phyloP scores from a whole-genome alignment of 2,329 filamentous ascomycete species.

The Colletotrichum brevisporum region DNA sequence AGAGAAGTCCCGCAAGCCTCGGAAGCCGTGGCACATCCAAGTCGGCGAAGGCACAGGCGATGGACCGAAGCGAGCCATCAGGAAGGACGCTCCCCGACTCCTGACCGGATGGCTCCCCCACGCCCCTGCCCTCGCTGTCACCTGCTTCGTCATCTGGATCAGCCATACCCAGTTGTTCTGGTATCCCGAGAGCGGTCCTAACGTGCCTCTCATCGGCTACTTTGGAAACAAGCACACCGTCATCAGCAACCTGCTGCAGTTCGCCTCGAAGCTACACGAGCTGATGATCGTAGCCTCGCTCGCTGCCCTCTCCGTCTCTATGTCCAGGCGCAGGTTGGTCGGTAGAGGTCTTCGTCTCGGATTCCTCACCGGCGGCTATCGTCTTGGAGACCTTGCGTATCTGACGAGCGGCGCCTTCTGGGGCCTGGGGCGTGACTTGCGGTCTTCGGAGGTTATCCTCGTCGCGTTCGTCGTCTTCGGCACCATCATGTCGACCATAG shows the following conservation, averaged over 20 bases:
- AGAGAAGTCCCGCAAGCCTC: constrained; percentile 9
- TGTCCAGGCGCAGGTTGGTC: constrained; percentile 7
- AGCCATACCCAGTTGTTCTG: constrained; percentile 22
- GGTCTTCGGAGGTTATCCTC: neutral
- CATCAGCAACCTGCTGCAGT: constrained; percentile 25
- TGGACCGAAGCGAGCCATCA: constrained; percentile 18
- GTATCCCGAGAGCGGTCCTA: constrained; percentile 16
- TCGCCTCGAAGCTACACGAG: constrained; percentile 25
- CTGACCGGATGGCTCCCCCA: constrained; percentile 10
- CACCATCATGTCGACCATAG: constrained; percentile 25
- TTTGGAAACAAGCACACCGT: constrained; percentile 19
- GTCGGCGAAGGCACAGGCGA: constrained; percentile 1
- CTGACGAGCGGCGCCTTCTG: constrained; percentile 9
- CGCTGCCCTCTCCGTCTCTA: constrained; percentile 13
- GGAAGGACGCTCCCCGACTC: neutral
- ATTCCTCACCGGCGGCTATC: constrained; percentile 27
- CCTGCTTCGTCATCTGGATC: constrained; percentile 21
- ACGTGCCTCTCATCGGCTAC: constrained; percentile 7
- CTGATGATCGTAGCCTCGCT: constrained; percentile 22
- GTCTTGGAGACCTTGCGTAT: constrained; percentile 21
- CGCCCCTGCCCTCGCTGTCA: constrained; percentile 15
- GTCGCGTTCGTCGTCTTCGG: constrained; percentile 15
- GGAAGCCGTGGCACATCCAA: constrained; percentile 1
- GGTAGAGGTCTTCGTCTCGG: constrained; percentile 7
- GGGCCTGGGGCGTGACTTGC: constrained; percentile 4